These are phyloP conservation scores for Tylopilus balloui DNA, from an alignment of 768 basidiomycete species.

Conservation along the genomic window DNA sequence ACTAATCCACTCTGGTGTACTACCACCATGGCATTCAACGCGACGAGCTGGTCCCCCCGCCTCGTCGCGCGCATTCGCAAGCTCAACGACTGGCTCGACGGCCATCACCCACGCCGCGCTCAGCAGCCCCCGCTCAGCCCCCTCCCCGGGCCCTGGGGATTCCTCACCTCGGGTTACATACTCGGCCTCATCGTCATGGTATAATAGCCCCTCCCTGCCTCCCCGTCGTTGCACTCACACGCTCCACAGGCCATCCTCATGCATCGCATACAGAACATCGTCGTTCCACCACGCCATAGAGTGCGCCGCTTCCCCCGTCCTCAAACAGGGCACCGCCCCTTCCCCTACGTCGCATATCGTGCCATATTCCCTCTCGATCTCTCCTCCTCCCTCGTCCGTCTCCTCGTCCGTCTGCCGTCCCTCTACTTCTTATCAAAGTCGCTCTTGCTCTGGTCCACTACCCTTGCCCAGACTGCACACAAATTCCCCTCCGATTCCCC, in stretches of 20 bases:
- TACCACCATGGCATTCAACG: not conserved
- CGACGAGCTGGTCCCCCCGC: not conserved
- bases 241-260: slow-evolving; percentile 54
- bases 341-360: slow-evolving; percentile 30
- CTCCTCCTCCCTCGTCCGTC: slow-evolving; percentile 53
- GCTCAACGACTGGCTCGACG: slow-evolving; percentile 1
- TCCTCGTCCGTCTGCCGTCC: slow-evolving; percentile 58
- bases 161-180: slow-evolving; percentile 72
- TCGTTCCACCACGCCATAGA: slow-evolving; percentile 55
- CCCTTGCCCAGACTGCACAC: slow-evolving; percentile 55
- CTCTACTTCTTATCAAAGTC: slow-evolving; percentile 56
- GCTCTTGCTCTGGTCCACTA: slow-evolving; percentile 52
- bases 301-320: slow-evolving; percentile 10
- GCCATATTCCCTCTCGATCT: slow-evolving; percentile 62
- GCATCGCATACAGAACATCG: slow-evolving; percentile 74
- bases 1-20: slow-evolving; percentile 11
- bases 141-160: slow-evolving; percentile 63
- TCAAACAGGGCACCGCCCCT: slow-evolving; percentile 24
- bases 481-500: slow-evolving; percentile 36
- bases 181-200: slow-evolving; percentile 65
- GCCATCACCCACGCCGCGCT: not conserved
- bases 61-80: not conserved
- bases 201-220: slow-evolving; percentile 6
- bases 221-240: not conserved
- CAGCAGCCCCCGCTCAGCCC: not conserved